phyloP scores from a whole-genome alignment of 2,329 filamentous ascomycete species.

The Curvularia spicifera region DNA sequence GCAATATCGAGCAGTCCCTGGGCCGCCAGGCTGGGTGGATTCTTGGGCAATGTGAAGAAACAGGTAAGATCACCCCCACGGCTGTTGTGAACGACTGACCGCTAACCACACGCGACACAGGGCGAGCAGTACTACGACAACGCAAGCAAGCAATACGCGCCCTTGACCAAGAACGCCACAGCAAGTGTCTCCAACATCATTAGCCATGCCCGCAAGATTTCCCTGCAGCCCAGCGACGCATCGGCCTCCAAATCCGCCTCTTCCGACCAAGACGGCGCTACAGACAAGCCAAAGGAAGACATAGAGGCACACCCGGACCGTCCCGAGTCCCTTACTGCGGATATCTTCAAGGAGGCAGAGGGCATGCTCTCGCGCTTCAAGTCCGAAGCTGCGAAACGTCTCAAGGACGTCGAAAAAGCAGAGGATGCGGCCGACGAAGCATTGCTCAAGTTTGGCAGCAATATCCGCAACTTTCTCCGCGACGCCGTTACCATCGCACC shows the following conservation, averaged over 20 bases:
- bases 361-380: slow-evolving; percentile 78
- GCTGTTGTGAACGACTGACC: neutral
- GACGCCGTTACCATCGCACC: slow-evolving; percentile 90
- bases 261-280: slow-evolving; percentile 23
- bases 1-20: slow-evolving; percentile 90
- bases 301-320: slow-evolving; percentile 46
- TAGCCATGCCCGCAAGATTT: slow-evolving; percentile 75
- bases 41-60: slow-evolving; percentile 90
- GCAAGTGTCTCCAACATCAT: slow-evolving; percentile 79
- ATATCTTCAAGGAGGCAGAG: slow-evolving; percentile 63
- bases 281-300: slow-evolving; percentile 24
- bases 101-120: slow-evolving; percentile 51
- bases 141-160: slow-evolving; percentile 78
- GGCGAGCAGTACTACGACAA: slow-evolving; percentile 88
- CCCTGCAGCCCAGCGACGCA: slow-evolving; percentile 54
- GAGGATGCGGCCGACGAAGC: slow-evolving; percentile 98
- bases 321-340: slow-evolving; percentile 56
- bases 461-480: slow-evolving; percentile 84
- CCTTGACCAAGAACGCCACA: slow-evolving; percentile 79
- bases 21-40: slow-evolving; percentile 86
- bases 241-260: slow-evolving; percentile 27
- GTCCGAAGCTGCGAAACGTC: slow-evolving; percentile 76
- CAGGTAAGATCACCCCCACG: slow-evolving; percentile 64
- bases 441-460: slow-evolving; percentile 86
- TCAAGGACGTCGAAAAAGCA: slow-evolving; percentile 88